A percentile compares a stretch with the other conserved stretches of the same genome.
phyloP scores from a whole-genome alignment of 345 rosid genomes.

The Arabis alpina region DNA sequence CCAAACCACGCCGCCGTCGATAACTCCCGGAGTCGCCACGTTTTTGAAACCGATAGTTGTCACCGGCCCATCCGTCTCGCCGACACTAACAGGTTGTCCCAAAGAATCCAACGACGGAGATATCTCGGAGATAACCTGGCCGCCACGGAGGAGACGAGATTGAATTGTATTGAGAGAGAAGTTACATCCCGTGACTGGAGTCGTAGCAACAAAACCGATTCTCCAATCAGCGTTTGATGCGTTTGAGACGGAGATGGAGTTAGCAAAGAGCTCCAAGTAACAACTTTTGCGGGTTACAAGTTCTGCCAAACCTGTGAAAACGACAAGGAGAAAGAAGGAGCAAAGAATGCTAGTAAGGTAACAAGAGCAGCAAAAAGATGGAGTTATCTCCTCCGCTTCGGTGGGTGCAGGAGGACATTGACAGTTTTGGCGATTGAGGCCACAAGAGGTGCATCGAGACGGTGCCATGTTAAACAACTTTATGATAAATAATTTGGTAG shows the following conservation, averaged over 20 bases:
- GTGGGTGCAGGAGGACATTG: slow-evolving; percentile 11
- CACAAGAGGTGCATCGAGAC: slow-evolving; percentile 19
- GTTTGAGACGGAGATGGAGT: slow-evolving; percentile 27
- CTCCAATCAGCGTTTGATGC: slow-evolving; percentile 25
- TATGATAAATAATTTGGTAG: too few species aligned
- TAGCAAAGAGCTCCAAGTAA: slow-evolving; percentile 25
- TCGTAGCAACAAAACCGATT: slow-evolving; percentile 10
- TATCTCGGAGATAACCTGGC: slow-evolving; percentile 12
- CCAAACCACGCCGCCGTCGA: slow-evolving; percentile 17
- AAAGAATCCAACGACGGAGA: background rate
- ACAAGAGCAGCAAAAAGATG: background rate
- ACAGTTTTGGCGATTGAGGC: slow-evolving; percentile 11
- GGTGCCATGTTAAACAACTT: background rate
- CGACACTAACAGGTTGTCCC: background rate
- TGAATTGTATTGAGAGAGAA: slow-evolving; percentile 1
- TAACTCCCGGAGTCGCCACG: slow-evolving; percentile 10
- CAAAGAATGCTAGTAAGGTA: background rate
- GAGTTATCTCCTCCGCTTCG: background rate
- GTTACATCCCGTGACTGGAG: slow-evolving; percentile 23
- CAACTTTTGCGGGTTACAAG: background rate
- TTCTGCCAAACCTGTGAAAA: accelerated
- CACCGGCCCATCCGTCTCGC: background rate
- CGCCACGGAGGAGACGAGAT: slow-evolving; percentile 29
- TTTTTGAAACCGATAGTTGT: background rate
- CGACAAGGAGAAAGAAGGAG: background rate